Evolutionary conservation across 108 stramenopile genomes (phyloP).

Genomic region (Chaetoceros muelleri): DNA sequence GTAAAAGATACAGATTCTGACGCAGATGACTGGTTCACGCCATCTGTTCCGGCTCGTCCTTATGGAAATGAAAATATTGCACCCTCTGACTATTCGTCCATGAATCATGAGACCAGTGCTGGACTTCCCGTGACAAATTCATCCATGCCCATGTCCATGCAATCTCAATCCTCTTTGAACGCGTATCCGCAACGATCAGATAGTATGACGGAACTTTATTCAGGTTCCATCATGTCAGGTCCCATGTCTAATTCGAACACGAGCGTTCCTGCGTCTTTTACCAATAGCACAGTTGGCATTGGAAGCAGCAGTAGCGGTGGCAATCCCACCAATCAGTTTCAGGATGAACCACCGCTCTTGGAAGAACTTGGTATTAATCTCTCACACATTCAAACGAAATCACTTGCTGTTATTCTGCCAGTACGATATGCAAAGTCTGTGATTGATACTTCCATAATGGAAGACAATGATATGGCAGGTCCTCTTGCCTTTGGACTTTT

Average conservation of each 20-base stretch:
- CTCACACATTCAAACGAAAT: conserved; percentile 90
- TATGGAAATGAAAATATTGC: background rate
- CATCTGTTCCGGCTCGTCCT: background rate
- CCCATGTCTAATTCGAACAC: background rate
- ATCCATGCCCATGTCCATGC: no score
- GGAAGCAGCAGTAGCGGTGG: background rate
- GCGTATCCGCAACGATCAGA: background rate
- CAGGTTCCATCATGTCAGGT: background rate
- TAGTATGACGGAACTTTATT: background rate
- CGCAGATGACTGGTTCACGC: background rate
- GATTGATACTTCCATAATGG: conserved; percentile 25
- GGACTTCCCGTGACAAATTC: background rate
- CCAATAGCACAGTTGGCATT: background rate
- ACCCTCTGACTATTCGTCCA: background rate
- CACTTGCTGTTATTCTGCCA: conserved; percentile 77
- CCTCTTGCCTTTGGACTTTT: conserved; percentile 86
- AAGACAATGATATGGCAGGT: conserved; percentile 93
- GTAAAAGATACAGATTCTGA: background rate
- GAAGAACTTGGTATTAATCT: conserved; percentile 97
- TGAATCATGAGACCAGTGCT: background rate
- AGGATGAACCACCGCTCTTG: conserved; percentile 93
- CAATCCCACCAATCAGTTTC: conserved; percentile 29
- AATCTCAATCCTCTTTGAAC: no score
- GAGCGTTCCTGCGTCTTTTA: background rate
- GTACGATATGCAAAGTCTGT: conserved; percentile 28